Evolutionary conservation across 192 early-diverging fungal species (phyloP), one percentile per base, ranked within the genome.

Genomic region (Podila epigama): DNA sequence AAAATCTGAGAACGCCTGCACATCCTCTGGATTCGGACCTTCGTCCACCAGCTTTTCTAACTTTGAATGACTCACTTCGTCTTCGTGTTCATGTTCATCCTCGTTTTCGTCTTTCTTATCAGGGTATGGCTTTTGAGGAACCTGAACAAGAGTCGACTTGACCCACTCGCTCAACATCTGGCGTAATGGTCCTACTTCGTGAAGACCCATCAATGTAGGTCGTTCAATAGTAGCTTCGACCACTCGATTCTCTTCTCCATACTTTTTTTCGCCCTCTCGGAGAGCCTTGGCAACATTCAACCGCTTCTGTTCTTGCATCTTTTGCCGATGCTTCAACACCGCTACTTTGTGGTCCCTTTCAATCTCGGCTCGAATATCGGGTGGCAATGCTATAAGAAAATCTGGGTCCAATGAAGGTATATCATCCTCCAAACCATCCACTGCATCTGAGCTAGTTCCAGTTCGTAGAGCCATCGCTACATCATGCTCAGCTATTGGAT

Each of bases 1-100:
- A 60, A 63, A 77, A 7, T 68, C 73, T 6, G 40, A 52, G 37
- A 77, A 77, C 29, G 65, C 63, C 37, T 62, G 22, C 2, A 77
- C 73, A 63, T 77, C 73, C 29, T 77, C 73, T 29, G 73, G 73
- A 51, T 68, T 68, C 0, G 73, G 73, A 16, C 73, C 73, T 48
- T 68, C 66, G 36, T 77, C 73, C 51, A 58, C 61, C 32, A 68
- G 10, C 25, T 29, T 18, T 9, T 63, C n/a, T 18, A 42, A 2
- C 36, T 4, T 37, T 1, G 28, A 32, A 5, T 6, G 58, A 9
- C 1, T 34, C 11, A 31, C 31, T 50, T 15, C 35, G 16, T 1
- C 55, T 27, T 4, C 16, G 27, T 2, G 13, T 2, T 6, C 6
- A 12, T 16, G 13, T n/a, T 60, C 50, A 0, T 63, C 55, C 4